Conservation (phyloP, 2,329 filamentous ascomycete species). For the Ilyonectria sp. region DNA sequence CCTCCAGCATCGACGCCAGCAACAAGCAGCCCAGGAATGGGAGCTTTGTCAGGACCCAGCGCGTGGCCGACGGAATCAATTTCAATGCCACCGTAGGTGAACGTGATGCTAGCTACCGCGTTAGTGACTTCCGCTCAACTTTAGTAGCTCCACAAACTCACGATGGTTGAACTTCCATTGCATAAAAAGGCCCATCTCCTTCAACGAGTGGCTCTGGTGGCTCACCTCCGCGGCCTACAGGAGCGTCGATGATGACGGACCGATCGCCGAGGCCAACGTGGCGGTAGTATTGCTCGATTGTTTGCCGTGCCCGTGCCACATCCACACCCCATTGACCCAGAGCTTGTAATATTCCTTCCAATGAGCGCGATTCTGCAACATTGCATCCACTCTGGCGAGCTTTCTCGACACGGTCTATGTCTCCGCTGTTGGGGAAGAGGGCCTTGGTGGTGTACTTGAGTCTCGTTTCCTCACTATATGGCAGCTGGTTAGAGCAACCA, state of each 20-base stretch:
- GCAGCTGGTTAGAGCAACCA: too few relatives aligned
- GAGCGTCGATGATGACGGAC: not conserved
- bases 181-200: not conserved
- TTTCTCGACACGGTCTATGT: not conserved
- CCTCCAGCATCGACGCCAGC: not conserved
- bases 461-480: not conserved
- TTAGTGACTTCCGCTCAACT: too few relatives aligned
- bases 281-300: conserved; percentile 1
- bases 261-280: not conserved
- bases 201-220: conserved; percentile 1
- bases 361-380: not conserved
- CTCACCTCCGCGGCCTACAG: not conserved
- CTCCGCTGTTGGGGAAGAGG: not conserved
- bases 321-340: not conserved
- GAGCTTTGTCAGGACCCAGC: not conserved
- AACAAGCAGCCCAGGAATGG: not conserved
- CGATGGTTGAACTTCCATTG: conserved; percentile 4
- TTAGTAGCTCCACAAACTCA: not conserved
- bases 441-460: not conserved
- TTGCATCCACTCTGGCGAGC: not conserved
- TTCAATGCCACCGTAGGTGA: not conserved
- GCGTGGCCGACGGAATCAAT: not conserved
- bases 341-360: not conserved
- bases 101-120: not conserved
- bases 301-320: not conserved